Base-by-base conservation (phyloP, 2,329 filamentous ascomycete genomes). In the Thielaviopsis musarum region DNA sequence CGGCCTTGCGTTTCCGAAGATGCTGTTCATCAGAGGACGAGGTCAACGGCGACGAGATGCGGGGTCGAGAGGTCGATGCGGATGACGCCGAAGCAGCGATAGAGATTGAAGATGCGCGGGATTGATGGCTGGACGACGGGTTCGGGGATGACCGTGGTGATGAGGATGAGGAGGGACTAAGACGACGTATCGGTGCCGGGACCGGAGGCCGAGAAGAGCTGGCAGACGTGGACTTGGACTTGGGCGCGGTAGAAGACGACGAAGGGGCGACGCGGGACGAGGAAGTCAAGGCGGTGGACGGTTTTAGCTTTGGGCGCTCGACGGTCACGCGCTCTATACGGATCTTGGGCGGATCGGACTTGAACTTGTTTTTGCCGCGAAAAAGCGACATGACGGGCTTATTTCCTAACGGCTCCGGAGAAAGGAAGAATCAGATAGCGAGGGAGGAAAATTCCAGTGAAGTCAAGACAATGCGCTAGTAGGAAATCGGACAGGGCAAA, bases 241-340 rank as follows among this genome's bases (percentile, higher is more conserved):
- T 58, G 59, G 59, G 61, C 62, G 61, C 30, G 57, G 51, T 21
- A 19, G 57, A 59, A 10, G 57, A 59, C 12, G 51, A 48, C 13
- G 57, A 30, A 22, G 58, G 56, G 52, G 49, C 28, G n/a, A 51
- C 21, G 34, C 30, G 65, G 22, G 70, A 66, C 21, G 70, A 64
- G 30, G 69, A 67, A 51, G 68, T 69, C 24, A 70, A 69, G 59
- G 67, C 66, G 45, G 71, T 66, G 19, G 69, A 65, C 34, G 68
- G 65, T 64, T 70, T 73, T 7, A 70, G 68, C 54, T 70, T 71
- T 9, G 70, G 71, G 53, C 71, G 70, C 3, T 72, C 72, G 65
- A 79, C 71, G 58, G 73, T 69, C 60, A 79, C 75, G 64, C 75
- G 76, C 66, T 80, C 76, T 65, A 78, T 75, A 62, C 76, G 74